These are phyloP conservation scores for Phytophthora hybrid DNA, from an alignment of 352 stramenopile species.

Conservation along the genomic window DNA sequence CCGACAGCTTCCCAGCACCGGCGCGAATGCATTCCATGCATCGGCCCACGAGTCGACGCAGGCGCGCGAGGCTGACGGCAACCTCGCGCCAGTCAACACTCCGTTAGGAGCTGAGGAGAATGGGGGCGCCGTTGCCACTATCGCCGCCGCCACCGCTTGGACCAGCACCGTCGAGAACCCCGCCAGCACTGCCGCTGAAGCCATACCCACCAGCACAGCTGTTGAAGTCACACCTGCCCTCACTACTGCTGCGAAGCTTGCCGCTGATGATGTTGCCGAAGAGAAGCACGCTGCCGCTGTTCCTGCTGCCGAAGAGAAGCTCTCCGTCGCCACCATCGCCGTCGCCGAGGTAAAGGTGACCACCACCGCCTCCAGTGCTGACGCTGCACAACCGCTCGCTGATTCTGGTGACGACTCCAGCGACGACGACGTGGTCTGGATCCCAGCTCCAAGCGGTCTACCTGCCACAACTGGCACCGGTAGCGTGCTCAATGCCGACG, in stretches of 20 bases:
- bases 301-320: background rate
- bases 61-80: too few relatives aligned
- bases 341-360: background rate
- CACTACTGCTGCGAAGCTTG: background rate
- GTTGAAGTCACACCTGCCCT: background rate
- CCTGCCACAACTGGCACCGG: too few relatives aligned
- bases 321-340: background rate
- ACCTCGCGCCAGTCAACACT: background rate
- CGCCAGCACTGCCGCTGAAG: background rate
- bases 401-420: background rate
- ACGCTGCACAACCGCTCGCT: background rate
- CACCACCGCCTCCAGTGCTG: background rate
- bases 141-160: background rate
- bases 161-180: background rate
- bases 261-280: background rate
- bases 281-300: too few relatives aligned
- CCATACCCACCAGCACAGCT: background rate
- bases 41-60: too few relatives aligned
- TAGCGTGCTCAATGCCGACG: too few relatives aligned
- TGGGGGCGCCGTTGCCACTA: background rate
- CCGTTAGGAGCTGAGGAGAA: background rate
- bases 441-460: background rate
- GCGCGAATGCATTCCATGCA: too few relatives aligned
- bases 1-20: too few relatives aligned
- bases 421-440: background rate